Evolutionary conservation across 75 land plant genomes (phyloP).

Genomic region (Adiantum capillusveneris): DNA sequence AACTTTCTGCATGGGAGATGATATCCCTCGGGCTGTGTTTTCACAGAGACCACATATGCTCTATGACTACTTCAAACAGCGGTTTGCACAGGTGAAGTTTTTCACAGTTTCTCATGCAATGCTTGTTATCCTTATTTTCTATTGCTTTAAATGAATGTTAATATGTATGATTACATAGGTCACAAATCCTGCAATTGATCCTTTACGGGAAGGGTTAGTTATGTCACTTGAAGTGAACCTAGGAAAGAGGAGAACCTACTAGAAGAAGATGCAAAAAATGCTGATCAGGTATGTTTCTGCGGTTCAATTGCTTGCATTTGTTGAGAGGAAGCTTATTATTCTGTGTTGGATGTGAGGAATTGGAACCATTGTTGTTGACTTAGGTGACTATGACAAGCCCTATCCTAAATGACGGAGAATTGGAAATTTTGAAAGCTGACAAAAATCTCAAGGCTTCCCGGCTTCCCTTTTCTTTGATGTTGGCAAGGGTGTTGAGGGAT

Average conservation of each 20-base stretch:
- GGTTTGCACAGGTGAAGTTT: conserved; percentile 85
- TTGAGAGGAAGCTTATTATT: neutral
- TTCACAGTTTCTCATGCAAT: neutral
- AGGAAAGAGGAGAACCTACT: conserved; percentile 89
- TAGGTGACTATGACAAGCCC: conserved; percentile 81
- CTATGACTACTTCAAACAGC: conserved; percentile 97
- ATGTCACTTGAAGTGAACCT: conserved; percentile 96
- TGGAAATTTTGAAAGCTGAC: conserved; percentile 61
- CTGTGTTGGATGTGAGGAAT: neutral
- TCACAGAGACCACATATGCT: conserved; percentile 82
- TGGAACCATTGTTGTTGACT: neutral
- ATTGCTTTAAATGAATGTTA: neutral
- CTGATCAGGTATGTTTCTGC: conserved; percentile 73
- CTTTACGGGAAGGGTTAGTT: conserved; percentile 91
- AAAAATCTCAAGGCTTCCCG: conserved; percentile 47
- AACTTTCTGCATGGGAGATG: conserved; percentile 99
- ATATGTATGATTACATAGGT: conserved; percentile 40
- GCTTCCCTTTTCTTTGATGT: conserved; percentile 80
- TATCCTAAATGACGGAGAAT: conserved; percentile 91
- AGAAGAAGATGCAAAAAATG: conserved; percentile 80
- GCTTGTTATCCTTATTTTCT: neutral
- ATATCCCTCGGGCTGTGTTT: conserved; percentile 83
- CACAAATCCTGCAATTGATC: conserved; percentile 98
- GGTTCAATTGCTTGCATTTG: too few relatives aligned
- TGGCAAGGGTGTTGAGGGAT: conserved; percentile 77